Percentiles rank a stretch among this genome's conserved stretches.
Evolutionary conservation across 192 early-diverging fungal species (phyloP).

Genomic region (Linnemannia zychae): DNA sequence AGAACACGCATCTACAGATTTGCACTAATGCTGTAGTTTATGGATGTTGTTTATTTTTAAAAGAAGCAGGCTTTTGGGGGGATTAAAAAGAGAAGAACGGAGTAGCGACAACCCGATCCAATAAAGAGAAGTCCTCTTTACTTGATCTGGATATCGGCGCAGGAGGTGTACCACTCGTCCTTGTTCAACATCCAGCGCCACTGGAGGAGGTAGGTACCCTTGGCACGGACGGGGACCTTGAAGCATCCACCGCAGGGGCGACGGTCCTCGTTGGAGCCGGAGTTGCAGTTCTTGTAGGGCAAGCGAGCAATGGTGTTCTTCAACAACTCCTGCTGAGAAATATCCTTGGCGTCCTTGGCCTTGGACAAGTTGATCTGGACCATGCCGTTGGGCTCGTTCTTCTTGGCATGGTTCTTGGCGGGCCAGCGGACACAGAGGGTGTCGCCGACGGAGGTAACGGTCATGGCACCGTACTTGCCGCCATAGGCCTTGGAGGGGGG

Average conservation of each 20-base stretch:
- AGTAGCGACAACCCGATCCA: neutral
- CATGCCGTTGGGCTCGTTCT: neutral
- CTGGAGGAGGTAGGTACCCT: constrained; percentile 32
- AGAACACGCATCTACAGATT: neutral
- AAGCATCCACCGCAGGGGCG: constrained; percentile 46
- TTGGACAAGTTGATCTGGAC: constrained; percentile 42
- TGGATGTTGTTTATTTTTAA: neutral
- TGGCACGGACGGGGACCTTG: constrained; percentile 32
- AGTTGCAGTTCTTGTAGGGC: constrained; percentile 33
- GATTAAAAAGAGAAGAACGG: neutral
- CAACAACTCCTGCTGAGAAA: constrained; percentile 17
- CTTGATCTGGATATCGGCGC: constrained; percentile 29
- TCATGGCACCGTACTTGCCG: constrained; percentile 33
- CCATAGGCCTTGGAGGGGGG: constrained; percentile 29
- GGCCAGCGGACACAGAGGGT: constrained; percentile 48
- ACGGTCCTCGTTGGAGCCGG: constrained; percentile 11
- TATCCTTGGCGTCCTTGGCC: constrained; percentile 6
- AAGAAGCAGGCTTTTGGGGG: neutral
- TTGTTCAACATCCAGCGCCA: constrained; percentile 55
- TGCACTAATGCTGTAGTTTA: constrained; percentile 9
- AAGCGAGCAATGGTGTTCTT: constrained; percentile 25
- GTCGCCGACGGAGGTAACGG: constrained; percentile 29
- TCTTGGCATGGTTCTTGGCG: constrained; percentile 41
- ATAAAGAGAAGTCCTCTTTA: neutral
- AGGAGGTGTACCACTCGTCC: constrained; percentile 44